phyloP scores from a whole-genome alignment of 1,284 basidiomycete species.

The Coniophora puteana region DNA sequence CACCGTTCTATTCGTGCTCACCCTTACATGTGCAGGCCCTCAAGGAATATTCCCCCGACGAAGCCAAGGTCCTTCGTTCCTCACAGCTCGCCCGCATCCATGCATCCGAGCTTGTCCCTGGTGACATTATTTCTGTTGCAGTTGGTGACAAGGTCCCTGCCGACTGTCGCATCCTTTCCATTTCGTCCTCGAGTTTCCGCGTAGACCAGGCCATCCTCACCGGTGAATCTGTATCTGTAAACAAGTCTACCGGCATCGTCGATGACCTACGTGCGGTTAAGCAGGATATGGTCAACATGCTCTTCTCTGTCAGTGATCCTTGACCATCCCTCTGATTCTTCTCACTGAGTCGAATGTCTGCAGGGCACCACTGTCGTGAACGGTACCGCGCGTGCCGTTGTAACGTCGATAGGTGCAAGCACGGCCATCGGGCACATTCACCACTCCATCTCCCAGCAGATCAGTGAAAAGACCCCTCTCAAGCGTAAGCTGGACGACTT shows the following conservation, averaged over 20 bases:
- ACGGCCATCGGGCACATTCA: constrained; percentile 96
- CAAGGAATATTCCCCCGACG: constrained; percentile 93
- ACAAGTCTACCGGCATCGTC: constrained; percentile 71
- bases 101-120: constrained; percentile 87
- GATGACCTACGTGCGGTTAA: constrained; percentile 79
- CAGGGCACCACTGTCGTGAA: constrained; percentile 94
- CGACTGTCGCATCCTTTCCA: constrained; percentile 85
- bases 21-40: constrained; percentile 59
- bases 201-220: constrained; percentile 95
- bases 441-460: constrained; percentile 87
- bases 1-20: not conserved
- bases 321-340: not conserved
- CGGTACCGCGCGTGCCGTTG: constrained; percentile 80
- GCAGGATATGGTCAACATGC: constrained; percentile 94
- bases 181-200: constrained; percentile 88
- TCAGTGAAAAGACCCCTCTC: constrained; percentile 89
- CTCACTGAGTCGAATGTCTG: not conserved
- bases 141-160: constrained; percentile 95
- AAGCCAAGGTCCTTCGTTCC: constrained; percentile 84
- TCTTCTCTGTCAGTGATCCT: constrained; percentile 71
- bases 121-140: constrained; percentile 85
- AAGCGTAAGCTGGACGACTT: constrained; percentile 97
- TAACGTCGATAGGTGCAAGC: constrained; percentile 78
- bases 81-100: constrained; percentile 73
- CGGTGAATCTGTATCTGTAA: constrained; percentile 86